Percentiles rank a stretch among this genome's conserved stretches.
Conservation (phyloP, 2,329 filamentous ascomycete genomes). For the Salinomyces thailandicus region DNA sequence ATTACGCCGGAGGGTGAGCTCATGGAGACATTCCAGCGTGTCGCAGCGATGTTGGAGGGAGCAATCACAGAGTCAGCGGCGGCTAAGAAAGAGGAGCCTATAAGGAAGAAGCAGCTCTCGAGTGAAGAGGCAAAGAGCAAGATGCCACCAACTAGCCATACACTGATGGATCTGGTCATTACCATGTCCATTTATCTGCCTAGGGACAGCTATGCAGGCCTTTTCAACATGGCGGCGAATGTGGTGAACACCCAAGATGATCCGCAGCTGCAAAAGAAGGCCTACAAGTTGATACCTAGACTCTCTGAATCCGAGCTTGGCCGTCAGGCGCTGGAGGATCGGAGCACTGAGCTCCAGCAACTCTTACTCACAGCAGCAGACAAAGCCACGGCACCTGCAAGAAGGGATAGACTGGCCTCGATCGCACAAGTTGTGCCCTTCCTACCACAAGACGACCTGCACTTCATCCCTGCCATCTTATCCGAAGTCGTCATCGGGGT, state of each 20-base stretch:
- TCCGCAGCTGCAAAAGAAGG: constrained; percentile 94
- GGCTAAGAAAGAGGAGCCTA: constrained; percentile 52
- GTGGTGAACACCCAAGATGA: constrained; percentile 75
- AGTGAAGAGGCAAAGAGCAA: constrained; percentile 47
- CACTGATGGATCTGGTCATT: constrained; percentile 91
- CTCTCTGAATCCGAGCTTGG: constrained; percentile 73
- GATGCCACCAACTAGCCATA: constrained; percentile 88
- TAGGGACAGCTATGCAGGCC: constrained; percentile 66
- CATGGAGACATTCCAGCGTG: constrained; percentile 77
- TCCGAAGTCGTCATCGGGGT: constrained; percentile 92
- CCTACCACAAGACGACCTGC: constrained; percentile 65
- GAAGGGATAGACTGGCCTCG: constrained; percentile 74
- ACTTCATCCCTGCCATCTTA: constrained; percentile 85
- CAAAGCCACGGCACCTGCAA: constrained; percentile 75
- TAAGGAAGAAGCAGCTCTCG: constrained; percentile 44
- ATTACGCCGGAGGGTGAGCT: constrained; percentile 57
- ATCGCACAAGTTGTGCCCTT: constrained; percentile 71
- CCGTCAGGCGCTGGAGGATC: constrained; percentile 61
- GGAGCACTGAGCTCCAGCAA: constrained; percentile 68
- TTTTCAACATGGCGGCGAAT: constrained; percentile 78
- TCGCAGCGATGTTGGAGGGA: constrained; percentile 70
- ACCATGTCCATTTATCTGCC: constrained; percentile 92
- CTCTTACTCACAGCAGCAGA: constrained; percentile 69
- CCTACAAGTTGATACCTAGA: constrained; percentile 92
- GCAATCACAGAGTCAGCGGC: constrained; percentile 52